These are phyloP conservation scores for Cyclaneusma minus DNA, from an alignment of 2,329 filamentous ascomycete species.

Conservation along the genomic window DNA sequence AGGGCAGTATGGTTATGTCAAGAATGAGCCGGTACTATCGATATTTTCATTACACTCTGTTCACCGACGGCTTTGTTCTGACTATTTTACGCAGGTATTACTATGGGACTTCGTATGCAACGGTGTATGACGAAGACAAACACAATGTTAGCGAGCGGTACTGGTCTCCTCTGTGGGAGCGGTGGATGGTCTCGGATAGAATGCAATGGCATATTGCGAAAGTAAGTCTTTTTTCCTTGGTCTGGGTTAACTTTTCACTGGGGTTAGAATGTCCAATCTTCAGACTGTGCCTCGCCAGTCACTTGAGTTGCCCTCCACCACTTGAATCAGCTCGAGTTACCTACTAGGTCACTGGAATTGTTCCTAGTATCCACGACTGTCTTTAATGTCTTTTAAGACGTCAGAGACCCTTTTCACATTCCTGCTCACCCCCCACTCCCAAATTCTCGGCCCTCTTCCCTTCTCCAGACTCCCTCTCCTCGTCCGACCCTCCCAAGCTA, in stretches of 20 bases:
- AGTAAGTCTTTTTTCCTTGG: slow-evolving; percentile 26
- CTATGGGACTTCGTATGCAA: slow-evolving; percentile 70
- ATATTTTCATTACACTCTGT: no score
- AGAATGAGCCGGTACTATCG: slow-evolving; percentile 49
- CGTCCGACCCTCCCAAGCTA: slow-evolving; percentile 2
- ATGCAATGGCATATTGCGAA: slow-evolving; percentile 82
- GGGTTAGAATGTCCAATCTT: no score
- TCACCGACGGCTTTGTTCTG: slow-evolving; percentile 62
- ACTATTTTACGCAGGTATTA: slow-evolving; percentile 51
- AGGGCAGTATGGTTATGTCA: slow-evolving; percentile 67
- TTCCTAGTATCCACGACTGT: slow-evolving; percentile 1
- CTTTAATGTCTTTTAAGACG: no score
- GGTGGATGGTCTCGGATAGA: slow-evolving; percentile 69
- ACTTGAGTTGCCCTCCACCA: not conserved
- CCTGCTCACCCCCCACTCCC: no score
- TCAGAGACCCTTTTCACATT: no score
- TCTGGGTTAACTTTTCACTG: not conserved
- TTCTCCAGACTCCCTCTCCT: not conserved
- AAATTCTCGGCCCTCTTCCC: slow-evolving; percentile 4
- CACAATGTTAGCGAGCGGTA: slow-evolving; percentile 61
- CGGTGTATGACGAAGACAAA: slow-evolving; percentile 61
- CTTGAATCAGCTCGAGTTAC: no score
- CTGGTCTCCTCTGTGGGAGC: slow-evolving; percentile 66
- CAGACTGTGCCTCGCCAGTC: no score
- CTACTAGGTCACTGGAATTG: no score